Conservation (phyloP, 2,329 filamentous ascomycete species). For the Seiridium cupressi region DNA sequence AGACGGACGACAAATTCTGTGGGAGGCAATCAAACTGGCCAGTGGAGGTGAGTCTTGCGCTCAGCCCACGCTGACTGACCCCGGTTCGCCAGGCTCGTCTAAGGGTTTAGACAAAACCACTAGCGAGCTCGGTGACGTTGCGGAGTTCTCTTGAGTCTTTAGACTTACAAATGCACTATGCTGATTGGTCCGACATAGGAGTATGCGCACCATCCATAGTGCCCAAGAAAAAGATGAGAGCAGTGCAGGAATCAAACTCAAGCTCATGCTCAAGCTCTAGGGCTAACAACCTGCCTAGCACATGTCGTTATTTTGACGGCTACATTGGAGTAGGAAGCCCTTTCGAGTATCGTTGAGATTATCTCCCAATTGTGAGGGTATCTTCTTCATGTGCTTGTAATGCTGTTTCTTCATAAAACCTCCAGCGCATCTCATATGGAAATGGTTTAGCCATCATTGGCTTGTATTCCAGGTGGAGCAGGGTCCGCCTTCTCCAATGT, state of each 20-base stretch:
- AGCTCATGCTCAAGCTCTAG: too few relatives aligned
- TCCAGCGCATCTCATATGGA: neutral
- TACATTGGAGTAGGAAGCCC: too few relatives aligned
- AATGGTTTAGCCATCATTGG: neutral
- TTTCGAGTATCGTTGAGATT: too few relatives aligned
- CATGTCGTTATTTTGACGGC: neutral
- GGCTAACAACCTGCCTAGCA: neutral
- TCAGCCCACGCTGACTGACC: conserved; percentile 2
- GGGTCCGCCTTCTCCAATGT: conserved; percentile 1
- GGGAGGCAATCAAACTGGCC: conserved; percentile 8
- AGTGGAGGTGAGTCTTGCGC: neutral
- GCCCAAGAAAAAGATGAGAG: too few relatives aligned
- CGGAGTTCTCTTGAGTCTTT: conserved; percentile 20
- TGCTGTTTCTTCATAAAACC: neutral
- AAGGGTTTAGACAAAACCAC: conserved; percentile 12
- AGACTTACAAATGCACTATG: conserved; percentile 23
- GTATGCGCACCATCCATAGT: conserved; percentile 9
- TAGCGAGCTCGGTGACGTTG: conserved; percentile 29
- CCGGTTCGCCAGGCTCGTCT: conserved; percentile 2
- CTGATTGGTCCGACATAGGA: conserved; percentile 22
- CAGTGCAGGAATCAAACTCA: too few relatives aligned
- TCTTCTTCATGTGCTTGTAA: neutral
- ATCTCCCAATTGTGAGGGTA: too few relatives aligned
- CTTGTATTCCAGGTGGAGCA: neutral
- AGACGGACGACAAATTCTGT: conserved; percentile 9